Percentiles rank a stretch among this genome's conserved stretches.
Conservation (phyloP, 106 monocot species). For the Dendrobium nobile region DNA sequence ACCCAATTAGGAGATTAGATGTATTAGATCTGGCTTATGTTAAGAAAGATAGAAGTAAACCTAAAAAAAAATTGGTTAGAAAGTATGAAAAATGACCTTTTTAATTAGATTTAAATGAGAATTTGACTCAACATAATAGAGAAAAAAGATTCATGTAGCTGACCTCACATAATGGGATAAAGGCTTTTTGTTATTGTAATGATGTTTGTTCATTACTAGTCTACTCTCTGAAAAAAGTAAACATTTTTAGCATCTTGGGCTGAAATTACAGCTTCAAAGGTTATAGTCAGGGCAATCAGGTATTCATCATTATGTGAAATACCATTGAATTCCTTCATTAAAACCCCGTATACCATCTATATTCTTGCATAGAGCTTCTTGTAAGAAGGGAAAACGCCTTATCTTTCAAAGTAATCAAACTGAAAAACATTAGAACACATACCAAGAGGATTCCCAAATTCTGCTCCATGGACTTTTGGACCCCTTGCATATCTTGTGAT, state of each 20-base stretch:
- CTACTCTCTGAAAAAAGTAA: too few relatives aligned
- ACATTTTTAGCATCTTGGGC: background rate
- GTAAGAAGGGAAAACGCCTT: background rate
- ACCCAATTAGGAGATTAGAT: too few relatives aligned
- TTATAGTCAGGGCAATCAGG: background rate
- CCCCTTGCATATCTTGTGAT: conserved; percentile 27
- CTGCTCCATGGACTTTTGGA: conserved; percentile 38
- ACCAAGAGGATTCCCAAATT: conserved; percentile 91
- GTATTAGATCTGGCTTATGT: too few relatives aligned
- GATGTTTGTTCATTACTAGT: too few relatives aligned
- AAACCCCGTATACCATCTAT: background rate
- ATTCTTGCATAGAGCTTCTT: background rate
- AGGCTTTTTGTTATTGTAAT: too few relatives aligned
- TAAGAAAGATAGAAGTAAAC: too few relatives aligned
- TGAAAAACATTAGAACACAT: conserved; percentile 12
- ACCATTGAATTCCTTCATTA: background rate
- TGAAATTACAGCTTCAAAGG: background rate
- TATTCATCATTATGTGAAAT: background rate
- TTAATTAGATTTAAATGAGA: too few relatives aligned
- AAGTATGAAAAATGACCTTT: too few relatives aligned
- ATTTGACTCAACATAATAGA: too few relatives aligned
- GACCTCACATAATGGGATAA: too few relatives aligned
- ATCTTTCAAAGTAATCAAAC: background rate
- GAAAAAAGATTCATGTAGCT: too few relatives aligned
- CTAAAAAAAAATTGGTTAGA: too few relatives aligned